Conservation (phyloP, 257 asterid genomes). For the Dorcoceras hygrometricum region DNA sequence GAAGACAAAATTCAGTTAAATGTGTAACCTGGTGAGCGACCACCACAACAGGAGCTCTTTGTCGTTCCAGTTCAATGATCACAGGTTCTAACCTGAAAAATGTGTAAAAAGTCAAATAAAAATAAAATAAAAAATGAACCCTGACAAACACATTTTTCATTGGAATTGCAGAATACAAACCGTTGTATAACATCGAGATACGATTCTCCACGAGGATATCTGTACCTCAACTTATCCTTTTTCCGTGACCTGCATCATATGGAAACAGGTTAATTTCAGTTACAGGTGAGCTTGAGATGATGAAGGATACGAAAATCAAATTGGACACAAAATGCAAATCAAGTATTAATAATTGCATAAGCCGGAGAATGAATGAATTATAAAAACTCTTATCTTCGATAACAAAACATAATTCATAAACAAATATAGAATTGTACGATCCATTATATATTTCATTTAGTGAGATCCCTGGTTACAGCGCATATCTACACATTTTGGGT, state of each 20-base stretch:
- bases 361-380: background rate
- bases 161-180: conserved; percentile 39
- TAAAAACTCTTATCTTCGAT: background rate
- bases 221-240: conserved; percentile 92
- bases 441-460: background rate
- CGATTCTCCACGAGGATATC: conserved; percentile 99
- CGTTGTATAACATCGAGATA: conserved; percentile 98
- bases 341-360: background rate
- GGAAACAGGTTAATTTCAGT: conserved; percentile 21
- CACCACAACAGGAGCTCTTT: conserved; percentile 98
- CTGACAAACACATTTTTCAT: conserved; percentile 5
- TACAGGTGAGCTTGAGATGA: conserved; percentile 13
- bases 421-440: background rate
- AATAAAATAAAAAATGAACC: conserved; percentile 20
- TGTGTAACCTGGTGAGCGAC: conserved; percentile 85
- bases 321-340: background rate
- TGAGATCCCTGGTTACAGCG: background rate
- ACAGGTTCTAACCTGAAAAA: conserved; percentile 89
- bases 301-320: background rate
- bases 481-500: background rate
- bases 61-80: conserved; percentile 96
- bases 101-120: conserved; percentile 19
- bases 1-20: conserved; percentile 18
- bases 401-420: background rate
- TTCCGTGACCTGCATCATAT: conserved; percentile 64